Evolutionary conservation across 371 early-diverging fungal species (phyloP).

Genomic region (Apophysomyces trapeziformis): DNA sequence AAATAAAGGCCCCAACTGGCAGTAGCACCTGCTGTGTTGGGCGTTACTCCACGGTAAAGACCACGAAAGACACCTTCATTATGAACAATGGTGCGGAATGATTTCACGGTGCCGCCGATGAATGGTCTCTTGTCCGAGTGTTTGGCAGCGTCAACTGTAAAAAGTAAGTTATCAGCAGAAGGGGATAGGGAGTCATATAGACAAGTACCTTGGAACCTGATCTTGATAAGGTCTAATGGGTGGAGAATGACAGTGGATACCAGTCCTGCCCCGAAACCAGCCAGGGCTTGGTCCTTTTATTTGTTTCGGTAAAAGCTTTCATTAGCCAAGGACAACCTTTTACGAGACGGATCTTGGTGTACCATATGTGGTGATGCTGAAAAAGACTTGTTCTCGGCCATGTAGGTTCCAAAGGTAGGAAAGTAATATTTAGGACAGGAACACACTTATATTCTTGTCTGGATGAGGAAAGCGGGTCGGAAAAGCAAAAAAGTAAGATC

Average conservation of each 20-base stretch:
- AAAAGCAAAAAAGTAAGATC: no score
- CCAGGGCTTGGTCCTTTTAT: constrained; percentile 83
- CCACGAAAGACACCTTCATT: constrained; percentile 68
- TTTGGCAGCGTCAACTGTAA: constrained; percentile 56
- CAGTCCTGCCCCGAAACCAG: constrained; percentile 88
- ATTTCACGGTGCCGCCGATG: constrained; percentile 73
- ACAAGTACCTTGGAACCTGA: constrained; percentile 80
- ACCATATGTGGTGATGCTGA: constrained; percentile 30
- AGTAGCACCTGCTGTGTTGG: constrained; percentile 93
- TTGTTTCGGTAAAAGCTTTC: background rate
- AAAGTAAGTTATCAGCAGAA: background rate
- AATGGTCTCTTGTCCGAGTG: constrained; percentile 45
- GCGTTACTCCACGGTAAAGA: constrained; percentile 87
- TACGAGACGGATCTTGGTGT: background rate
- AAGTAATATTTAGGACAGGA: background rate
- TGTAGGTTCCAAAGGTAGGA: constrained; percentile 13
- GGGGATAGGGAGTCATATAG: background rate
- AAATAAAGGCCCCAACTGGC: constrained; percentile 96
- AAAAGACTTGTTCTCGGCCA: constrained; percentile 25
- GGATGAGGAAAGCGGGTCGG: no score
- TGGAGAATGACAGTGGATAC: constrained; percentile 84
- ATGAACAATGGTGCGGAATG: constrained; percentile 59
- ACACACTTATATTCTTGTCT: no score
- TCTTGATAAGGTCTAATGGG: constrained; percentile 93
- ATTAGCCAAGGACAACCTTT: background rate